Evolutionary conservation across 345 rosid species (phyloP), one percentile per base, ranked within the genome.

Genomic region (Chamaenerion angustifolium): DNA sequence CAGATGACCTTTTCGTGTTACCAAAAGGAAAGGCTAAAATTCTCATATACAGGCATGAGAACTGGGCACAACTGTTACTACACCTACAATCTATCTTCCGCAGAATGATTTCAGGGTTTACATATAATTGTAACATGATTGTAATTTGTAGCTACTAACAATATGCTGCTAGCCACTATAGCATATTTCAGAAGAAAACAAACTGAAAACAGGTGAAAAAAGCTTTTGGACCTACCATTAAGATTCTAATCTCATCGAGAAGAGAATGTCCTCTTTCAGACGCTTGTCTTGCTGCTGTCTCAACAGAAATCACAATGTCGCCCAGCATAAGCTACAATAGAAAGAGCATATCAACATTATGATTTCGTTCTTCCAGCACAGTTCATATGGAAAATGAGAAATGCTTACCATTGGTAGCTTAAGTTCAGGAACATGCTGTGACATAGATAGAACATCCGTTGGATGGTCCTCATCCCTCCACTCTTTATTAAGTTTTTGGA

Each of bases 361-460:
- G 37, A 31, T 31, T 31, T 31, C 27, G 5, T 5, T 23, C 27
- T 5, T 23, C 27, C 16, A 12, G 16, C 19, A 50, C 15, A 13
- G 11, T n/a, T 16, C 21, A 43, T 55, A 48, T 8, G 17, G 21
- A 35, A 51, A 41, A 13, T 19, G 19, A 11, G 17, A 13, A 41
- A 8, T 13, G 40, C 90, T 69, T 76, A 92, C 95, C 57, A 92
- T 56, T 13, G 99, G 95, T 66, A 88, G 82, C 57, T 85, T 67
- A 42, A 92, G 75, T 50, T 60, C 80, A 49, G 90, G 88, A 52
- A 79, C 57, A 56, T 92, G 96, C 44, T 76, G 82, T 6, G 94
- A 92, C 95, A 87, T 84, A 16, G 96, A 92, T 48, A 92, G 94
- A 60, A 92, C 98, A 77, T 92, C 96, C 0, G 98, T 84, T 17